phyloP scores from a whole-genome alignment of 106 monocot genomes.

The Posidonia australis region DNA sequence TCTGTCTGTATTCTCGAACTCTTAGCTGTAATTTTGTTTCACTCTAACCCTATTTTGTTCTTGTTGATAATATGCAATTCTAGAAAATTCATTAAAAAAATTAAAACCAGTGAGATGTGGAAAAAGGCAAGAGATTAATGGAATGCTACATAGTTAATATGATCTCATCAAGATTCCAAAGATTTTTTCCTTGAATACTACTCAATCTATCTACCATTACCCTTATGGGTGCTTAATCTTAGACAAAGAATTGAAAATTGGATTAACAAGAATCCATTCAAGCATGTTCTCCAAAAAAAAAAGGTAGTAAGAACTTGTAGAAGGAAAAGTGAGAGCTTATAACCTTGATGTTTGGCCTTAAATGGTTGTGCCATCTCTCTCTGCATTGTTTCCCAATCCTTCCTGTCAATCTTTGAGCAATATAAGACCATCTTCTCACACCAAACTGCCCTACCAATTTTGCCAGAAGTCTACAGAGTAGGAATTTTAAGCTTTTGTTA shows the following conservation, averaged over 20 bases:
- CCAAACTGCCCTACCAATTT: slow-evolving; percentile 61
- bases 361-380: slow-evolving; percentile 94
- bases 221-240: no score
- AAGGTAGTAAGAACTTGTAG: background rate
- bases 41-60: no score
- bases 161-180: background rate
- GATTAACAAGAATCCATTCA: no score
- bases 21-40: no score
- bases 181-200: no score
- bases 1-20: no score
- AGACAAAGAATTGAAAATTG: no score
- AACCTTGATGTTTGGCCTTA: slow-evolving; percentile 89
- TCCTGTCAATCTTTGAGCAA: slow-evolving; percentile 52
- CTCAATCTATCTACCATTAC: no score
- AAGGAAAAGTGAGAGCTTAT: background rate
- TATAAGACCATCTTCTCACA: slow-evolving; percentile 59
- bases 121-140: no score
- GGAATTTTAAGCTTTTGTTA: background rate
- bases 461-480: slow-evolving; percentile 26
- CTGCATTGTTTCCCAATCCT: slow-evolving; percentile 82
- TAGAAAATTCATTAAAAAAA: background rate
- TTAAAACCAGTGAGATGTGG: background rate
- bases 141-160: no score
- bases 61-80: no score
- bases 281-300: no score